phyloP scores from a whole-genome alignment of 1,139 yeast species.

The Blastobotrys ciferrii region DNA sequence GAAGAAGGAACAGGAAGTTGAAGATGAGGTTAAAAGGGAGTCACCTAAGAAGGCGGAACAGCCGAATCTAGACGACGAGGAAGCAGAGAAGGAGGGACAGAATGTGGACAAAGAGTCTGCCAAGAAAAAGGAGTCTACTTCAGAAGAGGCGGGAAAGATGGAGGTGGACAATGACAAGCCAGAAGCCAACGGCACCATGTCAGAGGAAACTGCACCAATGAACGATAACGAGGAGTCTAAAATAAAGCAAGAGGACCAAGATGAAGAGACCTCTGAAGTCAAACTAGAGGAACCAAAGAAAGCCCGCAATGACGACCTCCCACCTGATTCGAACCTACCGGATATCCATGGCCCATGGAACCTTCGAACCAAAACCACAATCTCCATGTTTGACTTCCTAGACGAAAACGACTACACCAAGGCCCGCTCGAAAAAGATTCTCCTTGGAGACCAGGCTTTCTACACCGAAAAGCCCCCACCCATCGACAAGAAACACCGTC shows the following conservation, averaged over 20 bases:
- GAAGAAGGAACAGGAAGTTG: conserved; percentile 6
- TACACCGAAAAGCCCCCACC: conserved; percentile 17
- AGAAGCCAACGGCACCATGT: conserved; percentile 16
- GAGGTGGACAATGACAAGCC: conserved; percentile 16
- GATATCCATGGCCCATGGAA: conserved; percentile 31
- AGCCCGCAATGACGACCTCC: conserved; percentile 3
- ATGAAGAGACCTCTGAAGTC: neutral
- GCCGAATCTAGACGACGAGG: conserved; percentile 3
- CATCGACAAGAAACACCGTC: conserved; percentile 17
- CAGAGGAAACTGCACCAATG: conserved; percentile 15
- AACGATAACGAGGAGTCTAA: conserved; percentile 9
- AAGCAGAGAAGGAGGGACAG: neutral
- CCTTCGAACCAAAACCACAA: conserved; percentile 24
- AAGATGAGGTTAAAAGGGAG: conserved; percentile 4
- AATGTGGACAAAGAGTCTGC: neutral
- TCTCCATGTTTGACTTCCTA: conserved; percentile 34
- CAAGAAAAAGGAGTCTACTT: neutral
- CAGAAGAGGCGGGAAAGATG: conserved; percentile 5
- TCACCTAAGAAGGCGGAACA: conserved; percentile 3
- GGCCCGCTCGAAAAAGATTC: conserved; percentile 43
- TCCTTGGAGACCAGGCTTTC: conserved; percentile 61
- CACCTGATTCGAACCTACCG: conserved; percentile 13
- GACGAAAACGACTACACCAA: conserved; percentile 28
- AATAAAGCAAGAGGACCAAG: neutral
- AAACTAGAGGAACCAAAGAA: neutral